Percentiles rank a stretch among this genome's conserved stretches.
phyloP scores from a whole-genome alignment of 768 basidiomycete genomes.

The Mycena alexandri region DNA sequence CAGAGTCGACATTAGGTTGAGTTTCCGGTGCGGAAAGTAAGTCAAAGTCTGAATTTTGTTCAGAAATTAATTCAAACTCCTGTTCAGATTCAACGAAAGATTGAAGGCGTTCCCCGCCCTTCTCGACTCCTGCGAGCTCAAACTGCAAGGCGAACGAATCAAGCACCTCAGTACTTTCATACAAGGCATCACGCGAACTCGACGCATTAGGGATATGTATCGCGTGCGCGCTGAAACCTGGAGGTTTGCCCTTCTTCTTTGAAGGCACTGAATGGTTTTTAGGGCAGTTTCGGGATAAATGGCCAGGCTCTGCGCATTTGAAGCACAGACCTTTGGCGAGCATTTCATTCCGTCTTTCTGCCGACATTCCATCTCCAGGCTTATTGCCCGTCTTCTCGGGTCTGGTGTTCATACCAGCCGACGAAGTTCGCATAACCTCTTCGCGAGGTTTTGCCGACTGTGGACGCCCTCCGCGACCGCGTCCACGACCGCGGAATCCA shows the following conservation, averaged over 20 bases:
- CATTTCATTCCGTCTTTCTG: conserved; percentile 28
- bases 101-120: conserved; percentile 5
- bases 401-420: not conserved
- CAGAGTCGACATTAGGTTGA: no score
- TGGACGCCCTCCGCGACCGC: conserved; percentile 13
- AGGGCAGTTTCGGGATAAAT: conserved; percentile 40
- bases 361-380: not conserved
- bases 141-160: not conserved
- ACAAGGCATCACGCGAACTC: not conserved
- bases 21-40: no score
- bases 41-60: no score
- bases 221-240: not conserved
- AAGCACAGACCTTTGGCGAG: conserved; percentile 45
- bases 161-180: not conserved
- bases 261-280: conserved; percentile 2
- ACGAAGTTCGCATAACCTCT: conserved; percentile 3
- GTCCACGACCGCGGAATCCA: no score
- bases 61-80: no score
- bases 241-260: conserved; percentile 12
- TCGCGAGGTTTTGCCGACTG: not conserved
- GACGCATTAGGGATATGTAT: not conserved
- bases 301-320: conserved; percentile 43
- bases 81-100: not conserved
- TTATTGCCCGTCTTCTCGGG: not conserved
- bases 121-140: not conserved